A percentile compares a stretch with the other conserved stretches of the same genome.
Evolutionary conservation across 345 rosid genomes (phyloP).

Genomic region (Angophora floribunda): DNA sequence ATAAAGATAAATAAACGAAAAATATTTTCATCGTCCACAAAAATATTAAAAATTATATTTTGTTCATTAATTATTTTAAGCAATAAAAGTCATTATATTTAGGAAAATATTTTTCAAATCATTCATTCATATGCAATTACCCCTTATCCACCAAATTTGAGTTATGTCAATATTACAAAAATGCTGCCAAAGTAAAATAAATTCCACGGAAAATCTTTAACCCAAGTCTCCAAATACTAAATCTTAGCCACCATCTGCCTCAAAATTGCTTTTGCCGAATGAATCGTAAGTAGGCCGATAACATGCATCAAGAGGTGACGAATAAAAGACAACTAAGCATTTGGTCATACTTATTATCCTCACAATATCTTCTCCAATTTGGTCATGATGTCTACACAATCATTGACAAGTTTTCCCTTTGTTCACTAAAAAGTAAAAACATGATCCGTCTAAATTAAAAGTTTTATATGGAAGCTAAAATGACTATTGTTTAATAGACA

Average conservation of each 20-base stretch:
- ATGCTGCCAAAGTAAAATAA: not conserved
- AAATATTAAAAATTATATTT: no score
- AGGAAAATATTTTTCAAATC: no score
- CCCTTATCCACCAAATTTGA: not conserved
- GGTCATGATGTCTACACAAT: not conserved
- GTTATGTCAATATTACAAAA: not conserved
- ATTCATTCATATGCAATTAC: not conserved
- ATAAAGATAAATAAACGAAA: no score
- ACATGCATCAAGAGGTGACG: not conserved
- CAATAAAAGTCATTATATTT: rapidly evolving
- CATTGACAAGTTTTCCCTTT: not conserved
- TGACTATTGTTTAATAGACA: not conserved
- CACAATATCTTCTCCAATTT: not conserved
- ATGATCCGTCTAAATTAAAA: not conserved
- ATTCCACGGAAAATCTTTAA: not conserved
- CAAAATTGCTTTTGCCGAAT: not conserved
- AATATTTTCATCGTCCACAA: no score
- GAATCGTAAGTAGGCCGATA: not conserved
- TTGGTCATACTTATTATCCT: not conserved
- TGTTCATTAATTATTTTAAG: no score
- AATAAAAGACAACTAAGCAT: not conserved
- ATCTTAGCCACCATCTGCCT: not conserved
- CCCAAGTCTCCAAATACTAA: not conserved
- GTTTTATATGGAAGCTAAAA: not conserved
- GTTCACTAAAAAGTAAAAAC: not conserved